Conservation (phyloP, 2,329 filamentous ascomycete species). For the Fusarium sp. region DNA sequence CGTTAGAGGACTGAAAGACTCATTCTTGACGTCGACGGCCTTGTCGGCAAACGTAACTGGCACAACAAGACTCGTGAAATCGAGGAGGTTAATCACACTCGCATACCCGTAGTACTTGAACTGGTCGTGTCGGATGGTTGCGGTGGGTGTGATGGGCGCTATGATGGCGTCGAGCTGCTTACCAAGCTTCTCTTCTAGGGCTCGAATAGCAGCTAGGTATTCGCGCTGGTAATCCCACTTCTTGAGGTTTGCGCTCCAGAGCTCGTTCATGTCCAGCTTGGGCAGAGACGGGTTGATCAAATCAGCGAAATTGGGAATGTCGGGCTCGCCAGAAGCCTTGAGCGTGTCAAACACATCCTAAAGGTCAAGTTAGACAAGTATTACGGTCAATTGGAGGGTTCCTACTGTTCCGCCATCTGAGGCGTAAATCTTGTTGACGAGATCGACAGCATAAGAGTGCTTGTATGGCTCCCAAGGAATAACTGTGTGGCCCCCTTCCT, state of each 20-base stretch:
- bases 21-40: conserved; percentile 46
- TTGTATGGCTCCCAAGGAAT: conserved; percentile 48
- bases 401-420: conserved; percentile 47
- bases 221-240: conserved; percentile 51
- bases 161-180: conserved; percentile 53
- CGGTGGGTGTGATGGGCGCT: conserved; percentile 54
- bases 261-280: conserved; percentile 43
- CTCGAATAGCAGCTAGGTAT: conserved; percentile 44
- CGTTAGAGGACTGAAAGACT: conserved; percentile 29
- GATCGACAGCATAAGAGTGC: conserved; percentile 42
- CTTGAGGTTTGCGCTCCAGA: conserved; percentile 45
- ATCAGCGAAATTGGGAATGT: conserved; percentile 48
- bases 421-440: conserved; percentile 43
- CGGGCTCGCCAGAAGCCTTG: conserved; percentile 50
- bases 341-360: conserved; percentile 47
- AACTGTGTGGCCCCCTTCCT: conserved; percentile 45
- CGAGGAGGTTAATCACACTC: conserved; percentile 52
- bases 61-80: conserved; percentile 57
- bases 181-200: conserved; percentile 29
- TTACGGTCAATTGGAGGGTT: background rate
- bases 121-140: conserved; percentile 52
- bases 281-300: conserved; percentile 30
- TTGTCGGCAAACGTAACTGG: conserved; percentile 58
- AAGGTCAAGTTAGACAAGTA: background rate
- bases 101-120: conserved; percentile 55